Base-by-base conservation (phyloP, 2,329 filamentous ascomycete genomes). In the Lasiodiplodia gonubiensis region DNA sequence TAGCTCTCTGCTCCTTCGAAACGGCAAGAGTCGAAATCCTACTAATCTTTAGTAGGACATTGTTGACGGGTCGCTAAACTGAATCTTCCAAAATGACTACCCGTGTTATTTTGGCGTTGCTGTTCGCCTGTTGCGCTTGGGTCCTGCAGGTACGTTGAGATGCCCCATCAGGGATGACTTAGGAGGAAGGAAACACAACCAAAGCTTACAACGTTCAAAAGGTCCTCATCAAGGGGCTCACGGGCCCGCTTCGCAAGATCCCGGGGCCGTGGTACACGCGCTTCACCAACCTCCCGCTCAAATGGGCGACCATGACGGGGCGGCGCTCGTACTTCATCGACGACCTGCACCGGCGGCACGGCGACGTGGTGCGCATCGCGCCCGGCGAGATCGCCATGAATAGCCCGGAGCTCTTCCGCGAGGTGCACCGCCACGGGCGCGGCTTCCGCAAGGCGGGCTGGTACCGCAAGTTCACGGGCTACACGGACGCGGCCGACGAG, bases 291-390 rank as follows among this genome's bases (percentile, higher is more conserved):
- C 71, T 75, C 16, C 71, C 72, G 21, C 71, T 82, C 27, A 80
- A 80, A 67, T 70, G 74, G 14, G 76, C 76, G 7, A 75, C 80
- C 14, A 67, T 81, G 11, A 72, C 72, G 12, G 79, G 79, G 4
- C 74, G 77, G 14, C 75, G 79, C 0, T 75, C 78, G 52, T 76
- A 78, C 63, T 79, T 78, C 69, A 77, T 81, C 33, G 74, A 81
- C 64, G 63, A 70, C 4, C 72, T 81, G 0, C 79, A 82, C 68
- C 68, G 75, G 48, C 52, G 71, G 57, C 75, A 77, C 70, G 75
- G 75, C 0, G 72, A 74, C 10, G 70, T 76, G 39, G 75, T 78
- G 10, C 72, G 76, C 30, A 66, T 78, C 5, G 73, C 75, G 0
- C 76, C 75, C 0, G 70, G 69, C 8, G 75, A 77, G 68, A 73